Percentiles rank a stretch among this genome's conserved stretches.
Evolutionary conservation across 306 rosid genomes (phyloP).

Genomic region (Ormosia emarginata): DNA sequence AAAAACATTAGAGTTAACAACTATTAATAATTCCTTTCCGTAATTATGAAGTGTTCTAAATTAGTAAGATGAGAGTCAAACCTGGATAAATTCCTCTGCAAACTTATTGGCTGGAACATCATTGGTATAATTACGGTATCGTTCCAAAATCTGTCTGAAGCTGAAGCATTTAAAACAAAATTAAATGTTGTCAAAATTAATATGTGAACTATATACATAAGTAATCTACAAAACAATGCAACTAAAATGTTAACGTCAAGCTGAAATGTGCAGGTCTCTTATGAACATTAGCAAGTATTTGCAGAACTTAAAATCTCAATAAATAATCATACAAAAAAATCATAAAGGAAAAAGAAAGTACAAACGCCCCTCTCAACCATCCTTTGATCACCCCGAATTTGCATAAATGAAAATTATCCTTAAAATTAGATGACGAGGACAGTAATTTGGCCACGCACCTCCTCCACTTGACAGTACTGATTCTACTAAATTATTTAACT

Average conservation of each 20-base stretch:
- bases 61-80: slow-evolving; percentile 21
- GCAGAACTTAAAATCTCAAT: background rate
- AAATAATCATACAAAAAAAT: background rate
- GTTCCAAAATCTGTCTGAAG: slow-evolving; percentile 36
- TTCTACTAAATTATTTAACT: too few species aligned
- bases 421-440: too few species aligned
- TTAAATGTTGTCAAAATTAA: background rate
- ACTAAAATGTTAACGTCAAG: too few species aligned
- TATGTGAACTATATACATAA: background rate
- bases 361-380: background rate
- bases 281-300: too few species aligned
- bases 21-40: background rate
- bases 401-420: too few species aligned
- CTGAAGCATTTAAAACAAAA: slow-evolving; percentile 33
- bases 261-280: too few species aligned
- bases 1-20: background rate
- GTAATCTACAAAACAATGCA: too few species aligned
- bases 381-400: background rate
- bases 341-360: background rate
- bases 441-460: too few species aligned
- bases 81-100: slow-evolving; percentile 50
- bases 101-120: slow-evolving; percentile 8
- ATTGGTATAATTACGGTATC: slow-evolving; percentile 30
- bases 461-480: too few species aligned
- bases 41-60: background rate